Conservation (phyloP, 2,329 filamentous ascomycete genomes). For the Lojkania enalia region DNA sequence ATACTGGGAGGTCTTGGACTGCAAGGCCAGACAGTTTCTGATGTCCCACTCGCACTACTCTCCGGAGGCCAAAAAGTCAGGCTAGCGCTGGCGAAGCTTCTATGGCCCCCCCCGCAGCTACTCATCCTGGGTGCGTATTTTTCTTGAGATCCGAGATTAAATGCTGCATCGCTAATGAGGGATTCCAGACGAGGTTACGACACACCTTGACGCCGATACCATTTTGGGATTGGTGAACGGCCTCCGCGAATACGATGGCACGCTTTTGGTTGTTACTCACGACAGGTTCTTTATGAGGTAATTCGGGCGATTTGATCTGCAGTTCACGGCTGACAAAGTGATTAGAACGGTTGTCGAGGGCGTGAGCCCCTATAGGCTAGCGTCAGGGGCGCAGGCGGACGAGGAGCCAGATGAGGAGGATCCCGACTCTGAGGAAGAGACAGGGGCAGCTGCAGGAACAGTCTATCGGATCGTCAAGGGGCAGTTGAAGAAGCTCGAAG, state of each 20-base stretch:
- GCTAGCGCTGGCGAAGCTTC: slow-evolving; percentile 68
- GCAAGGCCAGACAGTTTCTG: slow-evolving; percentile 69
- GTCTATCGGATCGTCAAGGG: slow-evolving; percentile 43
- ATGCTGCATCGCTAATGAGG: background rate
- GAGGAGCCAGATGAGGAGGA: slow-evolving; percentile 48
- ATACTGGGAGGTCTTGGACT: slow-evolving; percentile 71
- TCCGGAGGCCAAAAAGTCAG: slow-evolving; percentile 75
- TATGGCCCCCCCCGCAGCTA: slow-evolving; percentile 70
- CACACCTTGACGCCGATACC: slow-evolving; percentile 82
- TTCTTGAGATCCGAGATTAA: background rate
- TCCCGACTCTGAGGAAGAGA: slow-evolving; percentile 50
- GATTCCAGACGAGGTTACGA: slow-evolving; percentile 74
- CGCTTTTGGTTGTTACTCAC: slow-evolving; percentile 76
- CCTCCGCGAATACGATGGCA: slow-evolving; percentile 70
- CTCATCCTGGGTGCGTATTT: slow-evolving; percentile 59
- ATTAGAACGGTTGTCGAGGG: slow-evolving; percentile 69
- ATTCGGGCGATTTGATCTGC: slow-evolving; percentile 2
- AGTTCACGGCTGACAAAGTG: slow-evolving; percentile 3
- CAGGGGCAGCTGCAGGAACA: slow-evolving; percentile 48
- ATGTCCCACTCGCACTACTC: slow-evolving; percentile 71
- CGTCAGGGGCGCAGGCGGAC: slow-evolving; percentile 42
- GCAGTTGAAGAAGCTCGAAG: slow-evolving; percentile 38
- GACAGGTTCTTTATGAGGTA: slow-evolving; percentile 77
- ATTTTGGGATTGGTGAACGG: slow-evolving; percentile 71
- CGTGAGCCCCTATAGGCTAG: slow-evolving; percentile 44